A percentile compares a stretch with the other conserved stretches of the same genome.
These are phyloP conservation scores for Syncephalastrum sp. DNA, from an alignment of 371 early-diverging fungal genomes.

Conservation along the genomic window DNA sequence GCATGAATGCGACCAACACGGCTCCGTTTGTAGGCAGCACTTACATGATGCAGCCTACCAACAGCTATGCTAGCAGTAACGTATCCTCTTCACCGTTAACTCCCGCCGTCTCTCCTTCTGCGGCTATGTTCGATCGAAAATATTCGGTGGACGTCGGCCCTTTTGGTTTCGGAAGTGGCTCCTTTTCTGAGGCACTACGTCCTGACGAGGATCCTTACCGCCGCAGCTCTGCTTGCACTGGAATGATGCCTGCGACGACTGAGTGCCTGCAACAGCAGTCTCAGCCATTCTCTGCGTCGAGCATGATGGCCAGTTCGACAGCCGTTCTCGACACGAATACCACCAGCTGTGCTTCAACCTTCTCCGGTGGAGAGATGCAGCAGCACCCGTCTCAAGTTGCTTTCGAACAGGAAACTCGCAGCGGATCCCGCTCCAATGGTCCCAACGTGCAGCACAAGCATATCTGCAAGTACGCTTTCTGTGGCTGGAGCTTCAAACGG, in stretches of 20 bases:
- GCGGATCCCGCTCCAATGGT: slow-evolving; percentile 26
- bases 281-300: slow-evolving; percentile 3
- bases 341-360: neutral
- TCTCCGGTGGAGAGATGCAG: neutral
- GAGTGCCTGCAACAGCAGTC: too few relatives aligned
- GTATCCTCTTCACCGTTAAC: slow-evolving; percentile 22
- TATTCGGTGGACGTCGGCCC: slow-evolving; percentile 53
- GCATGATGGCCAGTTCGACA: too few relatives aligned
- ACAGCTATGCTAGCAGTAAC: too few relatives aligned
- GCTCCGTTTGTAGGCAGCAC: too few relatives aligned
- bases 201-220: slow-evolving; percentile 34
- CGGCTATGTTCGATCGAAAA: slow-evolving; percentile 32
- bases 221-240: slow-evolving; percentile 14
- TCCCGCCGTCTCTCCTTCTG: slow-evolving; percentile 22
- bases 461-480: slow-evolving; percentile 51
- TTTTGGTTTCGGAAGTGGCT: slow-evolving; percentile 34
- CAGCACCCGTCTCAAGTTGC: slow-evolving; percentile 4
- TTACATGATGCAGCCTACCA: too few relatives aligned
- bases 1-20: too few relatives aligned
- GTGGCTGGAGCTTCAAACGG: slow-evolving; percentile 72
- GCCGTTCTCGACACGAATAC: neutral
- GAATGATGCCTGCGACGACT: too few relatives aligned
- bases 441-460: slow-evolving; percentile 38
- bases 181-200: slow-evolving; percentile 16
- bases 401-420: slow-evolving; percentile 1